Evolutionary conservation across 805 yeast genomes (phyloP).

Genomic region (Brettanomyces naardenensis): DNA sequence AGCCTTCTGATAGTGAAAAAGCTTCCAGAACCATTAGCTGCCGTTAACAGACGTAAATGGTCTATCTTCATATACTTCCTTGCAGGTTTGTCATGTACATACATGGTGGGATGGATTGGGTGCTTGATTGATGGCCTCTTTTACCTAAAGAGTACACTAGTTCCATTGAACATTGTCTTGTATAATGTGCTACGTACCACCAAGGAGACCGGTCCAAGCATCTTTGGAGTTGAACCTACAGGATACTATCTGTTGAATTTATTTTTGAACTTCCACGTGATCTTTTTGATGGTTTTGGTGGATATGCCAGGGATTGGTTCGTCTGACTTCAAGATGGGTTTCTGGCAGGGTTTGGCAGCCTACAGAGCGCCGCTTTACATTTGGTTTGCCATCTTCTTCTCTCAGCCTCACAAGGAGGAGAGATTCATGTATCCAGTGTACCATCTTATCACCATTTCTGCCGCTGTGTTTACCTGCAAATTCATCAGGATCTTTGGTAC

Average conservation of each 20-base stretch:
- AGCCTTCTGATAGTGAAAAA: constrained; percentile 4
- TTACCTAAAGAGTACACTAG: constrained; percentile 54
- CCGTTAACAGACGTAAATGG: constrained; percentile 4
- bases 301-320: constrained; percentile 25
- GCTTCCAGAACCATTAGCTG: background rate
- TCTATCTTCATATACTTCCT: constrained; percentile 10
- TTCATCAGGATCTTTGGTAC: background rate
- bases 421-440: constrained; percentile 83
- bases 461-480: constrained; percentile 30
- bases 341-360: constrained; percentile 6
- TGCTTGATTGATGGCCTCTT: constrained; percentile 47
- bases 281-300: constrained; percentile 33
- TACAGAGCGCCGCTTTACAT: constrained; percentile 28
- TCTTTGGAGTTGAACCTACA: constrained; percentile 82
- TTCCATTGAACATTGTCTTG: constrained; percentile 73
- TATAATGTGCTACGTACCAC: constrained; percentile 71
- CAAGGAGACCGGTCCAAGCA: constrained; percentile 76
- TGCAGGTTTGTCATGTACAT: constrained; percentile 12
- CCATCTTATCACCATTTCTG: constrained; percentile 56
- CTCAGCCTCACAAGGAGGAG: constrained; percentile 91
- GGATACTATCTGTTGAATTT: constrained; percentile 63
- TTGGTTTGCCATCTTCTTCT: constrained; percentile 61
- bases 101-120: constrained; percentile 14
- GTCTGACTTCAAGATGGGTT: background rate
- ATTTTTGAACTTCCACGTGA: constrained; percentile 62